phyloP scores from a whole-genome alignment of 148 eudicot genomes.

The Vaccinium macrocarpon region DNA sequence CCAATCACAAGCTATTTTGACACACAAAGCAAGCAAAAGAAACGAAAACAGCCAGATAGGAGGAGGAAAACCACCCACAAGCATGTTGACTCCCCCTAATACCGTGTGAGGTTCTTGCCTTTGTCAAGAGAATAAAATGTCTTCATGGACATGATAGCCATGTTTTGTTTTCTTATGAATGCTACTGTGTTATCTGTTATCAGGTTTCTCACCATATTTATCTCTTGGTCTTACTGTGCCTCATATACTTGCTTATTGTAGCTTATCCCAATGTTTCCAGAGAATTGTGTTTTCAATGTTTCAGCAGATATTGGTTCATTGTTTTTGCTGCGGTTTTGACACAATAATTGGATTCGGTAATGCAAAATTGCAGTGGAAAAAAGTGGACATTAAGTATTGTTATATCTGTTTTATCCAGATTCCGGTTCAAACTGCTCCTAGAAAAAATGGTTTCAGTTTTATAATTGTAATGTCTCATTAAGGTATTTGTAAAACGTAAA shows the following conservation, averaged over 20 bases:
- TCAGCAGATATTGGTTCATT: neutral
- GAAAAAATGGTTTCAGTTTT: neutral
- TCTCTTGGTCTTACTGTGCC: neutral
- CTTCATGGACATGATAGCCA: neutral
- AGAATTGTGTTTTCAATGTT: neutral
- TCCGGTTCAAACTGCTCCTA: neutral
- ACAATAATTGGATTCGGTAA: neutral
- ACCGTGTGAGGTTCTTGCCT: neutral
- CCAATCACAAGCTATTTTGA: too few relatives aligned
- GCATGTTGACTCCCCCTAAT: too few relatives aligned
- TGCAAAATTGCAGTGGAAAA: neutral
- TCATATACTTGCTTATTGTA: neutral
- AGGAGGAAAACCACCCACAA: too few relatives aligned
- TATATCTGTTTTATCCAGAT: neutral
- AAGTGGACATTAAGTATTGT: neutral
- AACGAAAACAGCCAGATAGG: too few relatives aligned
- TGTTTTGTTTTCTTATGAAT: neutral
- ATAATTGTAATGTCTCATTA: neutral
- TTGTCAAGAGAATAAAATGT: neutral
- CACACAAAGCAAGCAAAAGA: too few relatives aligned
- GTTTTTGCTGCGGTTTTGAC: neutral
- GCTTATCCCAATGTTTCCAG: constrained; percentile 1
- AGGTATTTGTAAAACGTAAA: neutral
- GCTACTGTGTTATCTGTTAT: neutral
- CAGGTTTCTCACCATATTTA: neutral